Percentiles rank a stretch among this genome's conserved stretches.
These are phyloP conservation scores for Claviceps lovelessii DNA, from an alignment of 2,329 filamentous ascomycete genomes.

Conservation along the genomic window DNA sequence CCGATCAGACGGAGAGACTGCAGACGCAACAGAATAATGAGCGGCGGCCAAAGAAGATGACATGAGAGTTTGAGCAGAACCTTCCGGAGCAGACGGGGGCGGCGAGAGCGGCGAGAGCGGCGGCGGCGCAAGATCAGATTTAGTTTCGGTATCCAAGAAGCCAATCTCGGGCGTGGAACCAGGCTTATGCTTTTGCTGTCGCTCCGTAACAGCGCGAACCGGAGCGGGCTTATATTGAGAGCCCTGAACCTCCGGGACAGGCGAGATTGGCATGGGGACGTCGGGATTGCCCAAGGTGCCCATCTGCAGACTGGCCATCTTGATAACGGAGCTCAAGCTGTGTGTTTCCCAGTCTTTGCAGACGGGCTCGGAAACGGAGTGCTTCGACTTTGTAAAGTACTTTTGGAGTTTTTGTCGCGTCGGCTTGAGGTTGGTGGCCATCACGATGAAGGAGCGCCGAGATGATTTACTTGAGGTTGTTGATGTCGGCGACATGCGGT, in stretches of 20 bases:
- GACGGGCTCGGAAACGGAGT: slow-evolving; percentile 12
- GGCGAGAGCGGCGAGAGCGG: background rate
- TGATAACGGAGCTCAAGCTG: slow-evolving; percentile 5
- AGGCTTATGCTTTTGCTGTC: background rate
- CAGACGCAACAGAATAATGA: background rate
- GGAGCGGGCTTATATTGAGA: background rate
- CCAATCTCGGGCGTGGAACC: background rate
- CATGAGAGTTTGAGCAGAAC: background rate
- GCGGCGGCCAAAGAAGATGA: background rate
- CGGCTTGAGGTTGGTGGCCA: slow-evolving; percentile 13
- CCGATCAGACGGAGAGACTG: background rate
- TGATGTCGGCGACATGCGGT: background rate
- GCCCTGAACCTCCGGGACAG: background rate
- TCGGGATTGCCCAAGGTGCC: slow-evolving; percentile 3
- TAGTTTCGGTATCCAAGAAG: background rate
- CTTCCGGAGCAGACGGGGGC: background rate
- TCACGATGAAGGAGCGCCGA: slow-evolving; percentile 6
- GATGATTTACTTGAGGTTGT: background rate
- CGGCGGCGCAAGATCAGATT: background rate
- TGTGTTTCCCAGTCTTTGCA: slow-evolving; percentile 14
- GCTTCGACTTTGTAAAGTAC: slow-evolving; percentile 16
- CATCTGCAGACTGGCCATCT: slow-evolving; percentile 5
- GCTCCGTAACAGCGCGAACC: background rate
- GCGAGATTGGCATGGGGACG: background rate
- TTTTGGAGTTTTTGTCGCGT: slow-evolving; percentile 18